Evolutionary conservation across 768 basidiomycete genomes (phyloP).

Genomic region (Hericium coralloides): DNA sequence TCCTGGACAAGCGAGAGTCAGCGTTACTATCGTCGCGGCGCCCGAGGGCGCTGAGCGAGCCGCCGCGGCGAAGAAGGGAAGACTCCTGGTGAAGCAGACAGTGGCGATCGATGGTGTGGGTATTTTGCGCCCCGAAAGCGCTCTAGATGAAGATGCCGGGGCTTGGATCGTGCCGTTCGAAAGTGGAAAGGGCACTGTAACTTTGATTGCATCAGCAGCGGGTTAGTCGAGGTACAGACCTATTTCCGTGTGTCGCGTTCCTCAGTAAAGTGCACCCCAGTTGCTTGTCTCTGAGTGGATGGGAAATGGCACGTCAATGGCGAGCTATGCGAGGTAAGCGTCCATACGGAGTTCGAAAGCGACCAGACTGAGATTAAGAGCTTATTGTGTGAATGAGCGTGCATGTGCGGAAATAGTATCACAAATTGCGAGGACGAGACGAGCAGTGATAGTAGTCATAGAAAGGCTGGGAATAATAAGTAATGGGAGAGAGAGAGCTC

Average conservation of each 20-base stretch:
- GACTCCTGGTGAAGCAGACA: background rate
- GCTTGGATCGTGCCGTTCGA: background rate
- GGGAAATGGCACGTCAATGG: no score
- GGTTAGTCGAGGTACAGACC: no score
- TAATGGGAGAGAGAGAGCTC: background rate
- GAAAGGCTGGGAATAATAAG: background rate
- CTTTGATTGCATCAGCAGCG: background rate
- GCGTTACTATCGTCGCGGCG: background rate
- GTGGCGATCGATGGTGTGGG: background rate
- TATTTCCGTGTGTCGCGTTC: no score
- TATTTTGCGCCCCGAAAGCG: background rate
- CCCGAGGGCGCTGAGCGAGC: background rate
- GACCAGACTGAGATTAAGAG: no score
- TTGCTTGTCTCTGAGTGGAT: no score
- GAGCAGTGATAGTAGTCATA: background rate
- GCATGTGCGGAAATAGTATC: background rate
- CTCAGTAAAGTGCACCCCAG: no score
- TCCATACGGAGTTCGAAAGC: no score
- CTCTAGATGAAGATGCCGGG: background rate
- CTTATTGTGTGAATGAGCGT: background rate
- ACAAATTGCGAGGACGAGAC: background rate
- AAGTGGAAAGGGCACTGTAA: background rate
- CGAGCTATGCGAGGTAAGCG: no score
- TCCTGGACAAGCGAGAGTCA: conserved; percentile 28
- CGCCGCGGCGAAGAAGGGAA: background rate